Base-by-base conservation (phyloP, 768 basidiomycete species). In the Termitomyces sp. region DNA sequence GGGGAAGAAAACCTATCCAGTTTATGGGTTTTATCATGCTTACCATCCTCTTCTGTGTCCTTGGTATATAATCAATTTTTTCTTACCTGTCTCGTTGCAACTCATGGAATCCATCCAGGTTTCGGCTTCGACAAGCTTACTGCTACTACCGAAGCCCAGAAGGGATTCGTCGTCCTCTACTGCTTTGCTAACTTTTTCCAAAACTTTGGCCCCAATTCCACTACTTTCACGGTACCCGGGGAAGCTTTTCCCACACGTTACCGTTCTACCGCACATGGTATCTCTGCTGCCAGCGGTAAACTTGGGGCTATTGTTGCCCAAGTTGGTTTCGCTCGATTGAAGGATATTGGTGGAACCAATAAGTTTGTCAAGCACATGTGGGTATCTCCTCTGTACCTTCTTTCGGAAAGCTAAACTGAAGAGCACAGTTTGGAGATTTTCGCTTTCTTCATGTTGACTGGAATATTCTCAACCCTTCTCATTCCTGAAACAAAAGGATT, bases 181-280 rank as follows among this genome's bases (percentile, higher is more conserved):
- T 90, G 90, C 69, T 75, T 94, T n/a, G 82, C 90, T 66, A 88
- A 90, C 69, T 91, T 92, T 76, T 91, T 93, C 87, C 88, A 91
- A 75, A 93, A 93, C 74, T 93, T 92, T 61, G 91, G 89, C 2
- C 89, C 87, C 12, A 91, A 92, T 65, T 81, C 81, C 0, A 93
- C 89, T 1, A 92, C 91, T 0, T 93, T 94, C 71, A 61, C 92
- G 56, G 75, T 93, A 5, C 91, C 92, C 0, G 90, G 89, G 61
- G 92, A 95, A 69, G 81, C 78, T 23, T 94, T 91, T 83, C 92
- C 92, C 1, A 95, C 92, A 1, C 89, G 92, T 50, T 93, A 93
- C 71, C 85, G 93, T 61, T 91, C 89, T 5, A 92, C 91, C 5
- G 88, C 82, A 12, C 89, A 93, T 67, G 92, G 92, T 71, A 89